These are phyloP conservation scores for Hevea brasiliensis DNA, from an alignment of 345 rosid species.

Conservation along the genomic window DNA sequence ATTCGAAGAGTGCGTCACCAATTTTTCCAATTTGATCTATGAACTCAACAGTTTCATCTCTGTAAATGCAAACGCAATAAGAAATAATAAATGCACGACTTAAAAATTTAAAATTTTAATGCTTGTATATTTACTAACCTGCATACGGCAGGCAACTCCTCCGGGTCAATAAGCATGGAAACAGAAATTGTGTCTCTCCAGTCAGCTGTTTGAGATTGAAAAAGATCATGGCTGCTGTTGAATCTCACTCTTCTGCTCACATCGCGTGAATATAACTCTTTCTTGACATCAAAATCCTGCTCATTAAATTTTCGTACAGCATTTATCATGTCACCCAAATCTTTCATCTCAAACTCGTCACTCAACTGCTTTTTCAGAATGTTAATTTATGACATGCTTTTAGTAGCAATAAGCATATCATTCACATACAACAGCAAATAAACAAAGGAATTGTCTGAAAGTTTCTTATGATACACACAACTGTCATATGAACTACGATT, in stretches of 20 bases:
- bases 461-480: no score
- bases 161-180: constrained; percentile 14
- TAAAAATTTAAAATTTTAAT: no score
- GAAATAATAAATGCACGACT: no score
- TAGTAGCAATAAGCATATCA: no score
- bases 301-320: constrained; percentile 13
- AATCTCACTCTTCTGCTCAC: constrained; percentile 21
- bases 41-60: constrained; percentile 3
- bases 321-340: constrained; percentile 4
- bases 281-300: constrained; percentile 16
- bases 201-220: constrained; percentile 16
- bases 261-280: constrained; percentile 24
- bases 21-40: constrained; percentile 2
- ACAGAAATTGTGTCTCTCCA: constrained; percentile 32
- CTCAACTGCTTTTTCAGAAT: no score
- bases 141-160: constrained; percentile 22
- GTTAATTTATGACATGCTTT: no score
- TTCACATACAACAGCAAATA: no score
- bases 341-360: no score
- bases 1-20: constrained; percentile 4
- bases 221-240: constrained; percentile 22
- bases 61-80: background rate
- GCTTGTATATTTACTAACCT: background rate
- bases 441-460: no score
- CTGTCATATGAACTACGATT: no score